Evolutionary conservation across 176 grass and related monocot species (phyloP), one percentile per base, ranked within the genome.

Genomic region (Melocanna baccifera): DNA sequence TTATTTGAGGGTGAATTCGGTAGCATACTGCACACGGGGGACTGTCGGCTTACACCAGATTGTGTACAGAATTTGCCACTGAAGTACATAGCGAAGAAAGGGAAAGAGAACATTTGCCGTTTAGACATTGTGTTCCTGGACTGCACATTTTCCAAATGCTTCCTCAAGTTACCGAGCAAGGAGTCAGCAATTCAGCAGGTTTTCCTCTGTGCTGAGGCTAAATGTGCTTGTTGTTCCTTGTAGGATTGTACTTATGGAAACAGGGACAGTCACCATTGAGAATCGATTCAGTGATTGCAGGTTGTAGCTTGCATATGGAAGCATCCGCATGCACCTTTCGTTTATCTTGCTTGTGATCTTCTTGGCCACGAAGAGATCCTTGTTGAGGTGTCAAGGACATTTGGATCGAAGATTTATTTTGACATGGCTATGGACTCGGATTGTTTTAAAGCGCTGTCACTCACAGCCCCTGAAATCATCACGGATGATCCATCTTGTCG

Each of bases 281-380:
- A 73, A 82, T 80, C 66, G 55, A 71, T 73, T 83, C 57, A 88
- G 43, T 82, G 72, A 90, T 76, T 93, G 46, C 85, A 93, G 91
- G 89, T 98, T 69, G 93, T 95, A 88, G 84, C 75, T 67, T 98
- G 96, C 86, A 93, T 98, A 86, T 98, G 96, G 96, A 98, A 98
- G 77, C 91, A 93, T 78, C 93, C 89, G 12, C 62, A 86, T 89
- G 91, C 96, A 62, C 89, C 91, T 4, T 86, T 82, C 14, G 26
- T 89, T 46, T 89, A 81, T 76, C 83, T 89, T 46, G 83, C 78
- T 28, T 89, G 83, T 22, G 88, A 89, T 70, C 83, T 89, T 63
- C 88, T 89, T 81, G 83, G 88, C 22, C 77, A 86, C 2, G 88
- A 89, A 45, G 75, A 89, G 80, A 93, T 92, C 64, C 89, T 95